Evolutionary conservation across 208 protist species (phyloP).

Genomic region (Crithidia expoeki): DNA sequence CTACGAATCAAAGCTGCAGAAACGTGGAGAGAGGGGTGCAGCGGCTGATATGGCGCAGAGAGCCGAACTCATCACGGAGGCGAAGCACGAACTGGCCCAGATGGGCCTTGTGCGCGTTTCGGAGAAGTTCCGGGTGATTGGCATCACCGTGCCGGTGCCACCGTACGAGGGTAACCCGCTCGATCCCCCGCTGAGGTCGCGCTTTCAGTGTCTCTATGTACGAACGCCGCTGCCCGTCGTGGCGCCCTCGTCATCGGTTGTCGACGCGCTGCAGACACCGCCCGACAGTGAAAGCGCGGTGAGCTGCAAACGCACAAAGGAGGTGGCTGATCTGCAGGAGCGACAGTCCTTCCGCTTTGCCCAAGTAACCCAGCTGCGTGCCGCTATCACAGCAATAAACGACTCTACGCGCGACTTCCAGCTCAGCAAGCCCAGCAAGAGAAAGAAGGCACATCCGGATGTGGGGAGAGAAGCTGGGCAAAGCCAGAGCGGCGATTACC

Average conservation of each 20-base stretch:
- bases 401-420: conserved; percentile 59
- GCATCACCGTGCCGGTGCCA: conserved; percentile 93
- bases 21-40: background rate
- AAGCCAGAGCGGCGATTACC: background rate
- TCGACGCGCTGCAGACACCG: conserved; percentile 8
- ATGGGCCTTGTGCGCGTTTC: conserved; percentile 90
- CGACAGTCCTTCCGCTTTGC: conserved; percentile 35
- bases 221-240: conserved; percentile 47
- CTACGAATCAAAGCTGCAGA: conserved; percentile 30
- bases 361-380: conserved; percentile 52
- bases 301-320: conserved; percentile 18
- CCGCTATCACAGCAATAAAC: conserved; percentile 66
- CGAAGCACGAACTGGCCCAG: conserved; percentile 54
- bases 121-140: conserved; percentile 94
- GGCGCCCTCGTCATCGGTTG: conserved; percentile 22
- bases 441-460: background rate
- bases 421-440: conserved; percentile 29
- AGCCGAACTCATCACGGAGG: conserved; percentile 31
- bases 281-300: background rate
- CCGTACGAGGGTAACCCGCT: conserved; percentile 85
- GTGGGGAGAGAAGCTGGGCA: background rate
- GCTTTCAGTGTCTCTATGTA: conserved; percentile 87
- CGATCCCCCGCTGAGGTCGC: conserved; percentile 84
- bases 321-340: conserved; percentile 26
- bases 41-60: background rate